Percentiles rank a stretch among this genome's conserved stretches.
These are phyloP conservation scores for Tylopilus plumbeoviolaceoides DNA, from an alignment of 768 basidiomycete species.

Conservation along the genomic window DNA sequence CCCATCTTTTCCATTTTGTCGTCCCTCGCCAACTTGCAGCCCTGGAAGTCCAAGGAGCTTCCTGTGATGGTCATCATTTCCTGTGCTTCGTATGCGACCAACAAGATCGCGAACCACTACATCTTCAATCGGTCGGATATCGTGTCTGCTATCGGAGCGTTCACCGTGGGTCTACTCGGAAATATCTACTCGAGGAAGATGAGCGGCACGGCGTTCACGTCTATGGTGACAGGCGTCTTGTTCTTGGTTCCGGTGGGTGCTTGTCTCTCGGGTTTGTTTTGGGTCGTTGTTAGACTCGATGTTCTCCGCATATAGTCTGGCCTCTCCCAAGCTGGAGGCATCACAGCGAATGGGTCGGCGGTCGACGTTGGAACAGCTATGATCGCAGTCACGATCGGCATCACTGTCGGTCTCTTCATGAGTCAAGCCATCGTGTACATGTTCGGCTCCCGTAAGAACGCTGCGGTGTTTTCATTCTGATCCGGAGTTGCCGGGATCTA, in stretches of 20 bases:
- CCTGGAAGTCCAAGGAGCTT: constrained; percentile 64
- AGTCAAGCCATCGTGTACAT: constrained; percentile 84
- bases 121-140: constrained; percentile 83
- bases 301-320: constrained; percentile 52
- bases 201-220: constrained; percentile 84
- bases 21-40: constrained; percentile 76
- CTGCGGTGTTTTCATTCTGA: constrained; percentile 81
- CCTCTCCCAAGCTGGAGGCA: constrained; percentile 81
- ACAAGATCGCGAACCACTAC: constrained; percentile 79
- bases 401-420: constrained; percentile 86
- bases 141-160: constrained; percentile 82
- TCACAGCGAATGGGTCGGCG: constrained; percentile 74
- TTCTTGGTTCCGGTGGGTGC: constrained; percentile 79
- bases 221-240: constrained; percentile 86
- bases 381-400: constrained; percentile 88
- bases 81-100: constrained; percentile 73
- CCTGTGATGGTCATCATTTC: constrained; percentile 84
- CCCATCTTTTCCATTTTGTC: constrained; percentile 69
- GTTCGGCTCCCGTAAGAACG: constrained; percentile 79
- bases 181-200: constrained; percentile 79
- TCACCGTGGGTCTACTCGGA: constrained; percentile 73
- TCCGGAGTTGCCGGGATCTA: neutral
- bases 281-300: neutral
- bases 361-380: constrained; percentile 85
- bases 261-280: neutral